These are phyloP conservation scores for Cruciata laevipes DNA, from an alignment of 257 asterid genomes.

Conservation along the genomic window DNA sequence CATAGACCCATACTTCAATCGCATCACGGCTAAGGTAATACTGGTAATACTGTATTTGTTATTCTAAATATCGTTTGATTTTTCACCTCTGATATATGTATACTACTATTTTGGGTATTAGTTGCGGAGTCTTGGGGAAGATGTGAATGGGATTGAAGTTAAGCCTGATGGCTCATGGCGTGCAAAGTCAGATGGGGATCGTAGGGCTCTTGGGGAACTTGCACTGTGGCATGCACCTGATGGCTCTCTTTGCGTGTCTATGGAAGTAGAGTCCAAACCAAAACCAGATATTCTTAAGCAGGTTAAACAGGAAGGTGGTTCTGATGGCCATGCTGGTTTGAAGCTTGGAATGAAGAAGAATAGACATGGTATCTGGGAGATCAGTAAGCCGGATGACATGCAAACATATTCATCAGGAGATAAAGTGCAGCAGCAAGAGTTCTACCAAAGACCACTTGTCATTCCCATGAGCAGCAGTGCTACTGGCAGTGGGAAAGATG, in stretches of 20 bases:
- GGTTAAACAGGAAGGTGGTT: constrained; percentile 67
- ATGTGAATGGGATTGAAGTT: constrained; percentile 84
- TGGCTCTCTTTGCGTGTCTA: constrained; percentile 46
- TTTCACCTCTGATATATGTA: constrained; percentile 8
- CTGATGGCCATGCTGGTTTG: constrained; percentile 66
- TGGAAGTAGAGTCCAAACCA: constrained; percentile 57
- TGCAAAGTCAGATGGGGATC: constrained; percentile 74
- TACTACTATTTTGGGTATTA: constrained; percentile 19
- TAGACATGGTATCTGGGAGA: constrained; percentile 72
- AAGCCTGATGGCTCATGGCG: constrained; percentile 99
- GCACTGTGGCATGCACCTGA: constrained; percentile 93
- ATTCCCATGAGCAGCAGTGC: constrained; percentile 91
- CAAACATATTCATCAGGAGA: constrained; percentile 39
- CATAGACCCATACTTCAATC: constrained; percentile 87
- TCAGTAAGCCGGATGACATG: constrained; percentile 49
- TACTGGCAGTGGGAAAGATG: constrained; percentile 77
- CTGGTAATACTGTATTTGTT: neutral
- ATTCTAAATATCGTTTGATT: constrained; percentile 2
- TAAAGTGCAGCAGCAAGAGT: constrained; percentile 35
- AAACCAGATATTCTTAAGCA: constrained; percentile 46
- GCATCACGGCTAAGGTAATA: constrained; percentile 71
- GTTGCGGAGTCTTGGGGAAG: constrained; percentile 74
- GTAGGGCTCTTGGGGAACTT: constrained; percentile 69
- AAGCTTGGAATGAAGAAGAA: constrained; percentile 63
- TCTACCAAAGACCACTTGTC: constrained; percentile 30